Evolutionary conservation across 2,329 filamentous ascomycete genomes (phyloP).

Genomic region (Dothistroma pini): DNA sequence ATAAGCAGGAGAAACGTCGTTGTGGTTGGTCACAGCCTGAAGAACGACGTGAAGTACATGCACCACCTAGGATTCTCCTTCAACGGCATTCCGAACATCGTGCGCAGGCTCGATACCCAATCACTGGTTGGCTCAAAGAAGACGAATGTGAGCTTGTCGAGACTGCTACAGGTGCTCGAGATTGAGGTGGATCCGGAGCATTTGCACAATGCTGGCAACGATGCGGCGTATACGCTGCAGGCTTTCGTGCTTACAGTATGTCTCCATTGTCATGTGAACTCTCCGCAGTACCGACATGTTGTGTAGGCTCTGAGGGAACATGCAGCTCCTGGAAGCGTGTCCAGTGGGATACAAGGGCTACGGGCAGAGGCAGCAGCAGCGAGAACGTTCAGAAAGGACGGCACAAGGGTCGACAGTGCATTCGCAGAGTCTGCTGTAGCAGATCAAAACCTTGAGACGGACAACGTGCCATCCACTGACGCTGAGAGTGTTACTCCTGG

Average conservation of each 20-base stretch:
- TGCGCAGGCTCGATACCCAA: slow-evolving; percentile 60
- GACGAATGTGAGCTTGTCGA: slow-evolving; percentile 44
- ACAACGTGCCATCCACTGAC: background rate
- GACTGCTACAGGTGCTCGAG: slow-evolving; percentile 58
- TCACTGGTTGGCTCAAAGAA: slow-evolving; percentile 63
- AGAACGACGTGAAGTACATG: slow-evolving; percentile 66
- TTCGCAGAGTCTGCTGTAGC: background rate
- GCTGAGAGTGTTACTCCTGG: background rate
- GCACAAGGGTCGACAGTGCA: background rate
- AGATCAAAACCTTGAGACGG: background rate
- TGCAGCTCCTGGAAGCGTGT: background rate
- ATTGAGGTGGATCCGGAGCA: slow-evolving; percentile 42
- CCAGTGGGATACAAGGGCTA: background rate
- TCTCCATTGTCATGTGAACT: background rate
- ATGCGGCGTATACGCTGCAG: slow-evolving; percentile 19
- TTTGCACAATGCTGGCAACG: slow-evolving; percentile 21
- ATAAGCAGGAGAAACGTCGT: slow-evolving; percentile 47
- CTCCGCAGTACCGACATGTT: background rate
- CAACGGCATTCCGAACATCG: slow-evolving; percentile 50
- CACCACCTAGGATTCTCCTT: slow-evolving; percentile 60
- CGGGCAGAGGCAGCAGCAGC: background rate
- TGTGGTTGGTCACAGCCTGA: slow-evolving; percentile 77
- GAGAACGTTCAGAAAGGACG: background rate
- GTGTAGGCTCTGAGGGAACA: slow-evolving; percentile 2
- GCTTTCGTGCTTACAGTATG: slow-evolving; percentile 10